These are phyloP conservation scores for Agaricus blazei DNA, from an alignment of 768 basidiomycete species.

Conservation along the genomic window DNA sequence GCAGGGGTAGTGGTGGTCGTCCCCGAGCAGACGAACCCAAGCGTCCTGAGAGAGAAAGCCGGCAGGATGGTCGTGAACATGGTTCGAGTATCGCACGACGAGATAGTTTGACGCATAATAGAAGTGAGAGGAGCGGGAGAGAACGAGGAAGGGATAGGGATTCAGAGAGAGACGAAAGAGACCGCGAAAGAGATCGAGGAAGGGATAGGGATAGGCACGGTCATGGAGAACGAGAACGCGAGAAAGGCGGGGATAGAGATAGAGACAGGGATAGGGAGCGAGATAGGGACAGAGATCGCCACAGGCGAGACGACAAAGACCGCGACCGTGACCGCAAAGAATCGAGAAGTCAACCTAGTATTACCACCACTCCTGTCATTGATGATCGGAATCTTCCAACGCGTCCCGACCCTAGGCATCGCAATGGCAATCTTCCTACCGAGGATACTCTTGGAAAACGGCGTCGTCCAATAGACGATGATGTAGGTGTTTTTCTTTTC, in stretches of 20 bases:
- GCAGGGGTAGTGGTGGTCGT: conserved; percentile 66
- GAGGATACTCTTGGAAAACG: conserved; percentile 76
- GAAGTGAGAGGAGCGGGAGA: conserved; percentile 41
- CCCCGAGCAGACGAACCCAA: conserved; percentile 53
- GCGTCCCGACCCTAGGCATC: conserved; percentile 59
- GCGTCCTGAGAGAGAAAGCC: conserved; percentile 41
- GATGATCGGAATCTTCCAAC: conserved; percentile 56
- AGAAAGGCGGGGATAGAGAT: conserved; percentile 53
- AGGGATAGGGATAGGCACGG: conserved; percentile 42
- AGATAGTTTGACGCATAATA: conserved; percentile 48
- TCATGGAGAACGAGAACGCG: conserved; percentile 42
- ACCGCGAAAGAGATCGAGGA: conserved; percentile 31
- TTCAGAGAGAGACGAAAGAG: conserved; percentile 36
- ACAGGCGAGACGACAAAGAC: conserved; percentile 58
- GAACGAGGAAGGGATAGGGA: conserved; percentile 34
- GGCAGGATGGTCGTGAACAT: conserved; percentile 40
- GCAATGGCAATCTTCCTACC: conserved; percentile 31
- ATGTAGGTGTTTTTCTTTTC: conserved; percentile 41
- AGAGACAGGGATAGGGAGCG: conserved; percentile 56
- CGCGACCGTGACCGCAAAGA: conserved; percentile 57
- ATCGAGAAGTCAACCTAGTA: conserved; percentile 48
- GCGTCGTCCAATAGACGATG: conserved; percentile 64
- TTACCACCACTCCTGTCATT: conserved; percentile 25
- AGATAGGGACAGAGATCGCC: conserved; percentile 49
- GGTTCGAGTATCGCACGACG: conserved; percentile 34